These are phyloP conservation scores for Penicillium lagena DNA, from an alignment of 495 filamentous ascomycete genomes.

Conservation along the genomic window DNA sequence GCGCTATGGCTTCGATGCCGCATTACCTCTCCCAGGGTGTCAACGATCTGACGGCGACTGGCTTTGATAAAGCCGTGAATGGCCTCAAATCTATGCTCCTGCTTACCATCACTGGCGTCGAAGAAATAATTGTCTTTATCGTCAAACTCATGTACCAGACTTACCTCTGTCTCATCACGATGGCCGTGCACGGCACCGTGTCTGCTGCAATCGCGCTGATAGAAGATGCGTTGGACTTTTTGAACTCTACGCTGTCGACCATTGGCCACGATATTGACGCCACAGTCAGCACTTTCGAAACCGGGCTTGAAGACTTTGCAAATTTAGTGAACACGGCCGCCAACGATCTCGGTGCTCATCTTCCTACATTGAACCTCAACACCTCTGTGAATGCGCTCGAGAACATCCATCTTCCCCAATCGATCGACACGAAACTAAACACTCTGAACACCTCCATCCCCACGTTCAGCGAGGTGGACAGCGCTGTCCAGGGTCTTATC, in stretches of 20 bases:
- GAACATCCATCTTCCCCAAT: conserved; percentile 58
- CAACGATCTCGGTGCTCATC: conserved; percentile 21
- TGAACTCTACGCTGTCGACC: conserved; percentile 64
- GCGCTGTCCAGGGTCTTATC: conserved; percentile 66
- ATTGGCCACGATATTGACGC: conserved; percentile 58
- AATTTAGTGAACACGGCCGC: conserved; percentile 32
- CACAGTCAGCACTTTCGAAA: conserved; percentile 49
- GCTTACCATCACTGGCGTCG: conserved; percentile 73
- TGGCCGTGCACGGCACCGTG: conserved; percentile 72
- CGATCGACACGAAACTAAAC: conserved; percentile 56
- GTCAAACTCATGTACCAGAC: conserved; percentile 85
- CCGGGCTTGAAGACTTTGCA: conserved; percentile 54
- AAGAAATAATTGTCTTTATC: conserved; percentile 82
- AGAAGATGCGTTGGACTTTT: conserved; percentile 60
- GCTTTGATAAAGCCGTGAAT: conserved; percentile 69
- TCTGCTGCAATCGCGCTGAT: conserved; percentile 61
- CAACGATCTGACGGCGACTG: conserved; percentile 73
- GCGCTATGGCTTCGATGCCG: conserved; percentile 95
- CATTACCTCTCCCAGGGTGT: conserved; percentile 84
- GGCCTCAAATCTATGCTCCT: conserved; percentile 70
- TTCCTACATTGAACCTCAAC: conserved; percentile 55
- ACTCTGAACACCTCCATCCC: conserved; percentile 72
- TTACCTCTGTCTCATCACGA: conserved; percentile 77
- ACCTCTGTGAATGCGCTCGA: conserved; percentile 56
- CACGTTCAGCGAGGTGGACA: conserved; percentile 74